Evolutionary conservation across 1,284 basidiomycete species (phyloP), one percentile per base, ranked within the genome.

Genomic region (Phellinidium pouzarii): DNA sequence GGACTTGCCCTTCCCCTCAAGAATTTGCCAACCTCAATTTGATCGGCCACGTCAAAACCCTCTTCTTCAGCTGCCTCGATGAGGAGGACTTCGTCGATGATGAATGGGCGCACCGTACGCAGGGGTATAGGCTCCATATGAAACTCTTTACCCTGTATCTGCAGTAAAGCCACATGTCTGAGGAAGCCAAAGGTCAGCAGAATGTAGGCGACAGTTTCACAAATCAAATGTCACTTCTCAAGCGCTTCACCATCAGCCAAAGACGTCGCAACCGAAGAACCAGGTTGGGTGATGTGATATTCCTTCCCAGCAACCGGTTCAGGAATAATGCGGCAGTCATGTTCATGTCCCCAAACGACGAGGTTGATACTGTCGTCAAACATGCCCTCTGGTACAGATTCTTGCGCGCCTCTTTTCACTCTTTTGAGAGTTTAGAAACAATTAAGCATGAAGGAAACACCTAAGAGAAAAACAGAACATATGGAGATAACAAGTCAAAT

Each of bases 321-420:
- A 0, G 95, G 95, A 2, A 81, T 73, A 55, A 98, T 93, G 23
- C 92, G 81, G 65, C 94, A 97, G 67, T 99, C 95, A 65, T 99
- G 96, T 67, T 99, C 96, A 65, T 99, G 96, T 1, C 96, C 95
- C 95, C 95, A 99, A 0, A 99, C 76, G 6, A 99, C 91, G 3
- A 99, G 77, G 63, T 96, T 84, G 53, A 98, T 78, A 60, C 86
- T 91, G 64, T 99, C 92, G 64, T 98, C 95, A 62, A 99, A 99
- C 81, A 96, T 91, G 55, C 89, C 88, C 64, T 99, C 96, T 2
- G 94, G 94, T 0, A 98, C 94, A 22, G 78, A 90, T 60, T 93
- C 87, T 65, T 96, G 91, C 2, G 91, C 91, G 0, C 92, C 92
- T 65, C 94, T 94, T 56, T 91, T 87, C 3, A 96, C 94, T 17